Evolutionary conservation across 306 rosid genomes (phyloP).

Genomic region (Vigna nakashimae): DNA sequence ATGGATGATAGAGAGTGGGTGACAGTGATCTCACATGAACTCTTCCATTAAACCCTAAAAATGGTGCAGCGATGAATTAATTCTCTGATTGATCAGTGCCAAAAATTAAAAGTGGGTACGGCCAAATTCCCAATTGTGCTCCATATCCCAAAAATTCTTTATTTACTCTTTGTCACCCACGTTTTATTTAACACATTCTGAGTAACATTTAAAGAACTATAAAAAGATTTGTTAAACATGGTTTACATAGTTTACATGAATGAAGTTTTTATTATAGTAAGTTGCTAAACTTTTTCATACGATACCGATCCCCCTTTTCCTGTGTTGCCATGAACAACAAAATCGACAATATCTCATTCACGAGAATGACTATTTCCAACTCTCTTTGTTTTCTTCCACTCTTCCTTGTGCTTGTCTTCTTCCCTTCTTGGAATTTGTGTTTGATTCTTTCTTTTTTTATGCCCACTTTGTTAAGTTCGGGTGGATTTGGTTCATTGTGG

Average conservation of each 20-base stretch:
- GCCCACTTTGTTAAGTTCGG: conserved; percentile 31
- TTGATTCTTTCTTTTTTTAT: conserved; percentile 49
- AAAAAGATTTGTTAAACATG: conserved; percentile 1
- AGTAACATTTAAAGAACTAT: background rate
- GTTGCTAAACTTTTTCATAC: conserved; percentile 21
- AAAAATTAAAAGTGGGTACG: conserved; percentile 40
- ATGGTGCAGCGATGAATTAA: conserved; percentile 24
- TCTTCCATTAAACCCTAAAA: conserved; percentile 37
- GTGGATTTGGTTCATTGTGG: conserved; percentile 54
- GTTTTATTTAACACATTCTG: background rate
- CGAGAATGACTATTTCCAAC: conserved; percentile 81
- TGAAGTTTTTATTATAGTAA: conserved; percentile 12
- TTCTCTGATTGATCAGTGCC: conserved; percentile 40
- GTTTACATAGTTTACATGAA: background rate
- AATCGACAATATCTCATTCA: conserved; percentile 70
- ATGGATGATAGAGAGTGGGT: conserved; percentile 51
- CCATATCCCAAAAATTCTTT: background rate
- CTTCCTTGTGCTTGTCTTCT: conserved; percentile 80
- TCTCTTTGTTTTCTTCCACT: conserved; percentile 65
- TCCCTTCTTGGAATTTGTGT: conserved; percentile 76
- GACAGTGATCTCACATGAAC: conserved; percentile 70
- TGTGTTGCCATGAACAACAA: conserved; percentile 55
- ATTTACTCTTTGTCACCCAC: conserved; percentile 9
- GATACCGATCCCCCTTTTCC: conserved; percentile 1
- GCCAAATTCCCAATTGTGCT: background rate